Conservation (phyloP, 1,139 yeast genomes). For the Nakaseomyces sp. region DNA sequence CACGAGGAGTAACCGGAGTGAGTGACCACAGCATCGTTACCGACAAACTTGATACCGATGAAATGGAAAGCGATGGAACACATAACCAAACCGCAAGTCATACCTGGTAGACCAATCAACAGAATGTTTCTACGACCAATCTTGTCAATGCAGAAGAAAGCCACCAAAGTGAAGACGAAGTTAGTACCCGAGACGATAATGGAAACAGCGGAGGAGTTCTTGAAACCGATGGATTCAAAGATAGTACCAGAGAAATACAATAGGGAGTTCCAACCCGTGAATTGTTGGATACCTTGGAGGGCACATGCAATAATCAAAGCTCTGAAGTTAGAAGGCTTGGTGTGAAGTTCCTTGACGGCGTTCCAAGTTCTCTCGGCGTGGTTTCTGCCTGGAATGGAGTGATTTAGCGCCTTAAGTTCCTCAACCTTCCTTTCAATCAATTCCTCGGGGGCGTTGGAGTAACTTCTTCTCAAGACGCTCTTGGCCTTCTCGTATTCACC, state of each 20-base stretch:
- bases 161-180: conserved; percentile 73
- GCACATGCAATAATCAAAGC: conserved; percentile 87
- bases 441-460: conserved; percentile 48
- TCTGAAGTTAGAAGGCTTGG: conserved; percentile 71
- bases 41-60: conserved; percentile 50
- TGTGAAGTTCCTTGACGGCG: conserved; percentile 61
- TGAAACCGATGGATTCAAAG: conserved; percentile 80
- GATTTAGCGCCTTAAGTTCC: conserved; percentile 49
- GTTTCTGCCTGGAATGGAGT: conserved; percentile 55
- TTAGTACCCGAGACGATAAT: conserved; percentile 88
- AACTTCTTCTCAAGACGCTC: conserved; percentile 51
- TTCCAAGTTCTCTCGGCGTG: conserved; percentile 48
- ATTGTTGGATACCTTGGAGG: conserved; percentile 89
- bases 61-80: conserved; percentile 87
- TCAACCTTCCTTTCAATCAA: conserved; percentile 49
- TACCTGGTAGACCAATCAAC: conserved; percentile 66
- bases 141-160: conserved; percentile 73
- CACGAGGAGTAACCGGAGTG: conserved; percentile 56
- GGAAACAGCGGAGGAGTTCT: conserved; percentile 85
- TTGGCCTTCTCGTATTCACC: conserved; percentile 59
- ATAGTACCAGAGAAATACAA: conserved; percentile 91
- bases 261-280: conserved; percentile 88
- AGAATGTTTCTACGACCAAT: conserved; percentile 80
- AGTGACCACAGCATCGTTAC: conserved; percentile 36
- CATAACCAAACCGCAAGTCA: conserved; percentile 65